phyloP scores from a whole-genome alignment of 2,329 filamentous ascomycete genomes.

The Colletotrichum kahawae region DNA sequence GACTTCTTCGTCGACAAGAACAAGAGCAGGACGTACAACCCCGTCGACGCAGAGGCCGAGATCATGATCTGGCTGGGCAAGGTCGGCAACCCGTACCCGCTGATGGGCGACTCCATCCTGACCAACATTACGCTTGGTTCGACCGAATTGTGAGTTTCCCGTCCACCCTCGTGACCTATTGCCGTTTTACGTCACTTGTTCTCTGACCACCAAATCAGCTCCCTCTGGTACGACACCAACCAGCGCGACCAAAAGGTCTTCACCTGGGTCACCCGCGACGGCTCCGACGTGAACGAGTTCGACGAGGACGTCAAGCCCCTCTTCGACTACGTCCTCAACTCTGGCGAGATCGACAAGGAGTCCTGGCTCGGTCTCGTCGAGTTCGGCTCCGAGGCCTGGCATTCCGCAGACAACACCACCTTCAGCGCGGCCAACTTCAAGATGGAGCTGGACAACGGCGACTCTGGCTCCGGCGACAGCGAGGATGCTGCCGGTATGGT shows the following conservation, averaged over 20 bases:
- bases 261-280: constrained; percentile 30
- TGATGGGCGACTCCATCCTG: constrained; percentile 27
- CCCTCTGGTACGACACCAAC: constrained; percentile 32
- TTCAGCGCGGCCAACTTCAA: constrained; percentile 32
- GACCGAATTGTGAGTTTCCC: constrained; percentile 33
- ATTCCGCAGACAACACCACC: constrained; percentile 31
- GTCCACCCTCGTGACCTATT: too few relatives aligned
- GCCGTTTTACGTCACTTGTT: not conserved
- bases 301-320: constrained; percentile 34
- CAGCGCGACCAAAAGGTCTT: constrained; percentile 33
- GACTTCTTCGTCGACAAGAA: constrained; percentile 36
- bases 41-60: constrained; percentile 32
- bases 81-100: constrained; percentile 30
- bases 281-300: constrained; percentile 28
- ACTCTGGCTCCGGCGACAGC: not conserved
- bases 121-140: constrained; percentile 29
- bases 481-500: not conserved
- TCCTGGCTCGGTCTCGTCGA: constrained; percentile 33
- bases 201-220: constrained; percentile 21
- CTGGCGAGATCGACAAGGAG: constrained; percentile 29
- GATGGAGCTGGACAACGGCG: constrained; percentile 25
- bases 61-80: constrained; percentile 38
- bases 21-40: constrained; percentile 26
- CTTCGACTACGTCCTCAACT: constrained; percentile 34
- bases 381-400: constrained; percentile 35